Conservation (phyloP, 2,329 filamentous ascomycete species). For the Colletotrichum graminicola region DNA sequence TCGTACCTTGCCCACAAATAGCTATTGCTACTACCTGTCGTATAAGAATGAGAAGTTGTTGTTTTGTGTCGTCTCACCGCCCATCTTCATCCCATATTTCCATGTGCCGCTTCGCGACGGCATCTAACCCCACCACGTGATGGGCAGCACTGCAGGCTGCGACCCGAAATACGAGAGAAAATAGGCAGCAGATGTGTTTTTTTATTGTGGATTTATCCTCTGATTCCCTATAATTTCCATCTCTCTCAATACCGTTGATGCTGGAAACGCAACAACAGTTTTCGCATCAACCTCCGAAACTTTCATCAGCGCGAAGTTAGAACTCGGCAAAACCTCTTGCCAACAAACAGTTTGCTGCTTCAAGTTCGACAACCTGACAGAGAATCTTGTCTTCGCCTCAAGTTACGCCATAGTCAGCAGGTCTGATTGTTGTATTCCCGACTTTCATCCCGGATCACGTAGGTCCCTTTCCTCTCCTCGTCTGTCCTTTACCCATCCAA, state of each 20-base stretch:
- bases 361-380: neutral
- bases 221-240: fast-evolving
- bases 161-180: neutral
- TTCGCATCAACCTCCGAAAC: neutral
- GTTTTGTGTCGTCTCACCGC: neutral
- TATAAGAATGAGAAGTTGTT: neutral
- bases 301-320: neutral
- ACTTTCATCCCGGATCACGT: neutral
- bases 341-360: neutral
- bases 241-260: fast-evolving
- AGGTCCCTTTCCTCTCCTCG: neutral
- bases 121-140: neutral
- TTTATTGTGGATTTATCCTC: neutral
- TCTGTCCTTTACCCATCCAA: neutral
- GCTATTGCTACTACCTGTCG: fast-evolving
- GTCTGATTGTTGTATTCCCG: neutral
- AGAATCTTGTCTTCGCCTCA: neutral
- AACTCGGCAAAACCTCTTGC: too few species aligned
- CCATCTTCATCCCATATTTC: neutral
- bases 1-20: neutral
- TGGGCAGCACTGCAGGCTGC: neutral
- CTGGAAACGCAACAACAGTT: neutral
- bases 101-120: neutral
- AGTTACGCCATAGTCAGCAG: neutral
- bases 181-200: neutral